phyloP scores from a whole-genome alignment of 1,284 basidiomycete genomes.

The Boletellus deceptivus region DNA sequence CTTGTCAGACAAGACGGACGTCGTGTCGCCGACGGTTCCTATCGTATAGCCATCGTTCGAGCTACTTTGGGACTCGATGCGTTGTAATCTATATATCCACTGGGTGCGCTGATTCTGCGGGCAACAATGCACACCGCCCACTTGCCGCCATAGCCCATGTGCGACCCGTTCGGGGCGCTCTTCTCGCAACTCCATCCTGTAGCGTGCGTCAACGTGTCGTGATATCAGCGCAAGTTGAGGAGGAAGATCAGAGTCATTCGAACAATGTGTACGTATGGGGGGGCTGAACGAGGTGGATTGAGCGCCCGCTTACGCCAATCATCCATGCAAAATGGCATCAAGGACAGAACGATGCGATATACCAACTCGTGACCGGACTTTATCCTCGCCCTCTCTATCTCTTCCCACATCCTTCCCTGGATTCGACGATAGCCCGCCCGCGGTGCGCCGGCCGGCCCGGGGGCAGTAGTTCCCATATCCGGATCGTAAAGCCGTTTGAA shows the following conservation, averaged over 20 bases:
- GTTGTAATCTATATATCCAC: too few species aligned
- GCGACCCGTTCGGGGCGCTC: too few species aligned
- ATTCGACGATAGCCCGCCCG: constrained; percentile 11
- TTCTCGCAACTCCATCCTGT: neutral
- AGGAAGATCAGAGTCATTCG: constrained; percentile 28
- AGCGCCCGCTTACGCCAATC: constrained; percentile 30
- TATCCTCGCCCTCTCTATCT: constrained; percentile 64
- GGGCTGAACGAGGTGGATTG: constrained; percentile 25
- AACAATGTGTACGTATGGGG: constrained; percentile 26
- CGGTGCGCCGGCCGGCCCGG: constrained; percentile 9
- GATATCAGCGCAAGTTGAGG: constrained; percentile 21
- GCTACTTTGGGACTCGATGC: too few species aligned
- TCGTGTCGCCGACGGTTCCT: too few species aligned
- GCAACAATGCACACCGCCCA: too few species aligned
- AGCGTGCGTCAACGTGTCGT: constrained; percentile 33
- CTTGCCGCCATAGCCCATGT: too few species aligned
- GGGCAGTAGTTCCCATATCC: constrained; percentile 75
- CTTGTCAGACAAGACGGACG: too few species aligned
- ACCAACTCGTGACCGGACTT: constrained; percentile 57
- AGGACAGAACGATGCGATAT: too few species aligned
- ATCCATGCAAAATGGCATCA: constrained; percentile 20
- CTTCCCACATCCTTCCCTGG: constrained; percentile 18
- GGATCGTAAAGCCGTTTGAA: constrained; percentile 83
- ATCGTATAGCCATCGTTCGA: too few species aligned
- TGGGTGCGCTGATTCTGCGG: too few species aligned